These are phyloP conservation scores for Mortierella hygrophila DNA, from an alignment of 192 early-diverging fungal genomes.

Conservation along the genomic window DNA sequence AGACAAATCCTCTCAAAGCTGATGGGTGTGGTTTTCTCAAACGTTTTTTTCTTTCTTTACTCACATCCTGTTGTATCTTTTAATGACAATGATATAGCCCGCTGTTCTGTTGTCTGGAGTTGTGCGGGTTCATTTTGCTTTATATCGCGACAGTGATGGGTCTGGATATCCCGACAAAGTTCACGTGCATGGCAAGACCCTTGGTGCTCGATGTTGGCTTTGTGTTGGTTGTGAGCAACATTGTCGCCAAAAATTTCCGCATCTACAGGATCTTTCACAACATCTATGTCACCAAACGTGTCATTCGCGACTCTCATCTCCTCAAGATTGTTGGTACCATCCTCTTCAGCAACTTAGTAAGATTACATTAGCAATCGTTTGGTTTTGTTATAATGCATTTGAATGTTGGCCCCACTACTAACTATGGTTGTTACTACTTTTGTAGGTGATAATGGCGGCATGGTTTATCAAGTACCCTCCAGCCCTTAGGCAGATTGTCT, in stretches of 20 bases:
- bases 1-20: not conserved
- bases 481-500: slow-evolving; percentile 29
- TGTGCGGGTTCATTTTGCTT: slow-evolving; percentile 62
- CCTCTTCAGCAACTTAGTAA: slow-evolving; percentile 56
- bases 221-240: slow-evolving; percentile 58
- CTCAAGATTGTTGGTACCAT: slow-evolving; percentile 58
- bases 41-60: too few relatives aligned
- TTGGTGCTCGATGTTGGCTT: slow-evolving; percentile 59
- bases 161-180: slow-evolving; percentile 56
- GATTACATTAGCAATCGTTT: not conserved
- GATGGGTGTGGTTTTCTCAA: too few relatives aligned
- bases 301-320: slow-evolving; percentile 61
- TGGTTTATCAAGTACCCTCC: slow-evolving; percentile 55
- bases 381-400: not conserved
- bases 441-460: slow-evolving; percentile 51
- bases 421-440: not conserved
- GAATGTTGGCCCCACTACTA: not conserved
- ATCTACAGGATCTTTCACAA: slow-evolving; percentile 69
- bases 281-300: slow-evolving; percentile 61
- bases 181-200: slow-evolving; percentile 53
- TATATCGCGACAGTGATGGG: slow-evolving; percentile 56
- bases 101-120: slow-evolving; percentile 64
- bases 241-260: slow-evolving; percentile 67
- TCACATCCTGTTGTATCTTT: not conserved
- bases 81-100: slow-evolving; percentile 35